These are phyloP conservation scores for Rasamsonia emersonii DNA, from an alignment of 2,329 filamentous ascomycete species.

Conservation along the genomic window DNA sequence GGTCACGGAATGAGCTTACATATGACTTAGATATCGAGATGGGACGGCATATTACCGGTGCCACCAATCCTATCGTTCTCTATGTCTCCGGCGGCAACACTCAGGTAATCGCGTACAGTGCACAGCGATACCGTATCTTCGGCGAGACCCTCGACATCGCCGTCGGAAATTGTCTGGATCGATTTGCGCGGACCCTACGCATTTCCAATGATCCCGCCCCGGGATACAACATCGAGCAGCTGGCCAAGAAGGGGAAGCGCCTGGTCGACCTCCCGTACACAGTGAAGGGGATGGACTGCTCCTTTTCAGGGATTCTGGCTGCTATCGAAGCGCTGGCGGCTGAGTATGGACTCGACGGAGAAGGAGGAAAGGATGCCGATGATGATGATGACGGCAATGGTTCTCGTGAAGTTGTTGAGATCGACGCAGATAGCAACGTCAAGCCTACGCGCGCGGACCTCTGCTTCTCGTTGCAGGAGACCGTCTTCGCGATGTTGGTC, in stretches of 20 bases:
- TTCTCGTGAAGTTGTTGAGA: constrained; percentile 4
- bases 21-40: constrained; percentile 73
- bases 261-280: constrained; percentile 87
- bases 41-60: constrained; percentile 86
- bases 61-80: constrained; percentile 83
- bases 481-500: constrained; percentile 91
- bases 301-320: constrained; percentile 85
- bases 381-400: constrained; percentile 16
- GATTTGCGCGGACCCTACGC: constrained; percentile 81
- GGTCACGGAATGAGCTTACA: constrained; percentile 5
- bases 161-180: constrained; percentile 93
- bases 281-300: constrained; percentile 98
- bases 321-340: constrained; percentile 71
- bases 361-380: constrained; percentile 44
- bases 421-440: constrained; percentile 25
- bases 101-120: constrained; percentile 93
- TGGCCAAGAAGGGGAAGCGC: constrained; percentile 64
- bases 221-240: constrained; percentile 95
- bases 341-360: constrained; percentile 26
- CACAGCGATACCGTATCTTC: constrained; percentile 93
- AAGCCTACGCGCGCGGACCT: constrained; percentile 68
- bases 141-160: constrained; percentile 96
- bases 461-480: constrained; percentile 93
- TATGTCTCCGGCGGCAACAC: constrained; percentile 97
- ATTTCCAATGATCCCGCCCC: constrained; percentile 96